These are phyloP conservation scores for Eragrostis nindensis DNA, from an alignment of 176 grass and related monocot species.

Conservation along the genomic window DNA sequence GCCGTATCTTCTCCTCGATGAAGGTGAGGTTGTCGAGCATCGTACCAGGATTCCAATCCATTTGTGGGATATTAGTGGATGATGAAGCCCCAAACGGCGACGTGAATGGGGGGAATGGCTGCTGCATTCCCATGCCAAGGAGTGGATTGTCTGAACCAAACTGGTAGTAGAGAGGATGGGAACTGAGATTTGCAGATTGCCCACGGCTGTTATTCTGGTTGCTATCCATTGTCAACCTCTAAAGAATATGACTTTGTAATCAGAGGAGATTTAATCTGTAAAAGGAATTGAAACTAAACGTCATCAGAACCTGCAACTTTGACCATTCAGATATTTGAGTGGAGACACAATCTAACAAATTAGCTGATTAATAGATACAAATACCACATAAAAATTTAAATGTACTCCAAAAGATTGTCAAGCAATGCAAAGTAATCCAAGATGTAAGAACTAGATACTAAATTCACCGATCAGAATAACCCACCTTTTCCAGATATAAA, in stretches of 20 bases:
- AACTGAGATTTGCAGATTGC: constrained; percentile 39
- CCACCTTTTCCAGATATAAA: not conserved
- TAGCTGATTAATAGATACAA: not conserved
- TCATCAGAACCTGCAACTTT: constrained; percentile 4
- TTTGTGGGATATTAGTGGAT: constrained; percentile 40
- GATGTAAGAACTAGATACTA: not conserved
- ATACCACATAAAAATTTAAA: not conserved
- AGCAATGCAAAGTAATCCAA: not conserved
- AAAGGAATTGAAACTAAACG: constrained; percentile 7
- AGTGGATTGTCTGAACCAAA: constrained; percentile 33
- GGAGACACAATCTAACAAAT: not conserved
- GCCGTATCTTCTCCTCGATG: constrained; percentile 73
- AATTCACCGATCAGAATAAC: not conserved
- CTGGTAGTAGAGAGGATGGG: constrained; percentile 39
- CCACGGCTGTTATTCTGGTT: constrained; percentile 28
- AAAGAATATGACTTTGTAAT: not conserved
- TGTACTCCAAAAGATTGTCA: not conserved
- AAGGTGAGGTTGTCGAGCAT: constrained; percentile 75
- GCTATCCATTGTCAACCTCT: constrained; percentile 19
- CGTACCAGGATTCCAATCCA: constrained; percentile 61
- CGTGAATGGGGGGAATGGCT: constrained; percentile 4
- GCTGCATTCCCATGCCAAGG: constrained; percentile 32
- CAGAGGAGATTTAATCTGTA: not conserved
- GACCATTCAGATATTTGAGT: not conserved
- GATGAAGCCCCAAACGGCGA: constrained; percentile 16